Base-by-base conservation (phyloP, 345 rosid genomes). In the Gossypium thurberi region DNA sequence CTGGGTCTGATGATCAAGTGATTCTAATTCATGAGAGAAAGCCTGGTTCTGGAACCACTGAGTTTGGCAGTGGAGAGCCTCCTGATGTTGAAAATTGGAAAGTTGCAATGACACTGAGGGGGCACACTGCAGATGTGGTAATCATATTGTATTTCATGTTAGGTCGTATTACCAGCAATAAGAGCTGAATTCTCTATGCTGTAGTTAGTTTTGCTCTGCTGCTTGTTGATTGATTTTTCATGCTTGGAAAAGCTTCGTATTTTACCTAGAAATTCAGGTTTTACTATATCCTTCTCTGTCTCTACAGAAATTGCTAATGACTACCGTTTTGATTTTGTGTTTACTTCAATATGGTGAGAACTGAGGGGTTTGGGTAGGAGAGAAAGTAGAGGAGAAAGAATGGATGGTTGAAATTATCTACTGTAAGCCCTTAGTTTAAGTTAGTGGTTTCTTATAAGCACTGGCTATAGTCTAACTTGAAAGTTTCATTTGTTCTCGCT, bases 111-210 rank as follows among this genome's bases (percentile, higher is more conserved):
- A 96, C 99, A 60, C 84, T 93, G 78, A 90, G 93, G 80, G 99
- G 98, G 75, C 98, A 93, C 84, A 93, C 95, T 70, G 99, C 99
- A 6, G 98, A 96, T 82, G 99, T 96, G 99, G 99, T 93, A 96
- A 88, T 84, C 82, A 75, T 72, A 69, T 76, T 66, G 65, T 33
- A 74, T 72, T 51, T 58, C 51, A 20, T 43, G 7, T 42, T 43
- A 26, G 26, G 8, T 55, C 26, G 46, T 47, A 28, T 42, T 10
- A 7, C 69, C 70, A 46, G 61, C 13, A n/a, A 50, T 70, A 33
- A 64, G 65, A 50, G 53, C 18, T 53, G 47, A 70, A 53, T 20
- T 11, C 17, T 66, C n/a, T 37, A 4, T 26, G 21, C 26, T 47
- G 9, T 62, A 10, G 13, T 71, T 58, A 66, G 43, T 33, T 70